Percentiles rank a stretch among this genome's conserved stretches.
phyloP scores from a whole-genome alignment of 257 asterid species.

The Nicotiana sylvestris region DNA sequence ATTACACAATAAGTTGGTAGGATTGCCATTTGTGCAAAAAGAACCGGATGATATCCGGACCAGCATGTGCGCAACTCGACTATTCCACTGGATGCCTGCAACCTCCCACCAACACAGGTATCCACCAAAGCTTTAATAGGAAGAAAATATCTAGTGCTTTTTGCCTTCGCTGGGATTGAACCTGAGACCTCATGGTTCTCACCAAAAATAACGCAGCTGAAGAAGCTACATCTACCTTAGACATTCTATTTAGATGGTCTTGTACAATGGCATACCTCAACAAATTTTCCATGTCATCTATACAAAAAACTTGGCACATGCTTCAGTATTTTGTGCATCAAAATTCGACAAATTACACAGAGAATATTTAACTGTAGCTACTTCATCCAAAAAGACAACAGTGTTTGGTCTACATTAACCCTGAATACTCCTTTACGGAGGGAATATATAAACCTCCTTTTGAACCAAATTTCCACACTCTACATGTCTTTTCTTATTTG shows the following conservation, averaged over 20 bases:
- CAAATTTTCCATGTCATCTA: background rate
- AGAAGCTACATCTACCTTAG: too few species aligned
- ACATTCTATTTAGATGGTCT: background rate
- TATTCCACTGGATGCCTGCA: too few species aligned
- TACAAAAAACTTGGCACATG: background rate
- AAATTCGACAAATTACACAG: background rate
- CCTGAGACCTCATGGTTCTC: too few species aligned
- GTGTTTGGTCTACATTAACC: background rate
- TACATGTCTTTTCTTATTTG: background rate
- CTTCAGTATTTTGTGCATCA: background rate
- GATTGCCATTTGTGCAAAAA: background rate
- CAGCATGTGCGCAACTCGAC: too few species aligned
- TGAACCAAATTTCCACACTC: background rate
- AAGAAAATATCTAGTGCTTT: too few species aligned
- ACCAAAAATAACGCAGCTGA: too few species aligned
- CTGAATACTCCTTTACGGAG: background rate
- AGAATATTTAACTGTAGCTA: background rate
- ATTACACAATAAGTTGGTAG: background rate
- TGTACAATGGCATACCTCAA: background rate
- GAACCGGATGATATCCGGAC: background rate
- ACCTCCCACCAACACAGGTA: too few species aligned
- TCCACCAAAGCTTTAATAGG: too few species aligned
- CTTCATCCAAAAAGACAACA: background rate
- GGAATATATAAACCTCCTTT: background rate
- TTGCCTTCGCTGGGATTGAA: too few species aligned